These are phyloP conservation scores for Coniferiporia weirii DNA, from an alignment of 1,284 basidiomycete species.

Conservation along the genomic window DNA sequence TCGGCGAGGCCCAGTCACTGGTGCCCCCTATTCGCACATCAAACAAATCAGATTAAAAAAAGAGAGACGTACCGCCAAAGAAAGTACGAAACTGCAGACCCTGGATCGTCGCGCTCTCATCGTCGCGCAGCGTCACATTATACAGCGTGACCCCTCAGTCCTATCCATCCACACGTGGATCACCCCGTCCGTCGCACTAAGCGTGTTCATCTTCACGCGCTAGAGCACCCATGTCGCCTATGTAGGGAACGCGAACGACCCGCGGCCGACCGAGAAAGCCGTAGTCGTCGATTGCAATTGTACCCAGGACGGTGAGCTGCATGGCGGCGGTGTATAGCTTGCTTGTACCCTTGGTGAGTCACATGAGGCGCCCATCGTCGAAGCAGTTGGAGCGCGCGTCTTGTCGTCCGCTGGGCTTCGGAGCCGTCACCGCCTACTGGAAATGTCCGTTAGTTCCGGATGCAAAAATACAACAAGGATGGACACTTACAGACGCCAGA, in stretches of 20 bases:
- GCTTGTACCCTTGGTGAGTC: too few relatives aligned
- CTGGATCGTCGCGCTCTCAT: conserved; percentile 20
- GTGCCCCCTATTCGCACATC: conserved; percentile 20
- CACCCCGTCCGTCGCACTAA: conserved; percentile 19
- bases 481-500: too few relatives aligned
- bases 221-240: conserved; percentile 36
- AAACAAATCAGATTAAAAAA: background rate
- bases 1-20: conserved; percentile 31
- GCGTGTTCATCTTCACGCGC: conserved; percentile 26
- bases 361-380: conserved; percentile 7
- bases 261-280: conserved; percentile 26
- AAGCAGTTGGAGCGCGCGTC: conserved; percentile 23
- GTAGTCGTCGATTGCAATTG: conserved; percentile 21
- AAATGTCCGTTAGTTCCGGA: too few relatives aligned
- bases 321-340: too few relatives aligned
- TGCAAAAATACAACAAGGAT: too few relatives aligned
- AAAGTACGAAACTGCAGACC: conserved; percentile 35
- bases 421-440: conserved; percentile 47
- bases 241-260: conserved; percentile 22
- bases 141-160: conserved; percentile 15
- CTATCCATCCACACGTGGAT: conserved; percentile 26
- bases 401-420: conserved; percentile 44
- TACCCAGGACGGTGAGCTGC: conserved; percentile 20
- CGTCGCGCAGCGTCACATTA: conserved; percentile 22
- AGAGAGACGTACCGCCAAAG: conserved; percentile 29